phyloP scores from a whole-genome alignment of 768 basidiomycete genomes.

The Guyanaporus albipodus region DNA sequence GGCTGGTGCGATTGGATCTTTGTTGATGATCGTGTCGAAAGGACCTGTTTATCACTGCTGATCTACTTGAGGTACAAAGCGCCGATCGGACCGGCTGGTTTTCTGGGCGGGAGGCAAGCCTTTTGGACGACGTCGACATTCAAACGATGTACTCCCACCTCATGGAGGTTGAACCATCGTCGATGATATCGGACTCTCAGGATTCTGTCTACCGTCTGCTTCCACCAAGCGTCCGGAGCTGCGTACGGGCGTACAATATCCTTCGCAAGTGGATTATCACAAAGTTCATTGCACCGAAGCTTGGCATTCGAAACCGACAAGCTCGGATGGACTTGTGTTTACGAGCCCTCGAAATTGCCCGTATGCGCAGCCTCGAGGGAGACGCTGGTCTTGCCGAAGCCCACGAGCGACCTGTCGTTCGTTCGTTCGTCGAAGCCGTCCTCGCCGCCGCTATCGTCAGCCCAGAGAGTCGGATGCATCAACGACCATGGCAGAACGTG shows the following conservation, averaged over 20 bases:
- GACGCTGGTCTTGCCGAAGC: conserved; percentile 32
- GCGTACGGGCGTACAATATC: conserved; percentile 70
- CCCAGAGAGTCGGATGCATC: conserved; percentile 73
- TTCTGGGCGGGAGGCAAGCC: conserved; percentile 46
- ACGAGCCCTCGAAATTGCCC: conserved; percentile 69
- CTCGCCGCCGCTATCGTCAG: conserved; percentile 73
- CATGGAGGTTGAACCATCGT: conserved; percentile 67
- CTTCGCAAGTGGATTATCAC: conserved; percentile 77
- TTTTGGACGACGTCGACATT: conserved; percentile 65
- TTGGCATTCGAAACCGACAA: conserved; percentile 64
- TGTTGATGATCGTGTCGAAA: conserved; percentile 26
- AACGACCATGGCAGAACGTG: conserved; percentile 74
- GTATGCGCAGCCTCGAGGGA: conserved; percentile 52
- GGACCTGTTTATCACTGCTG: conserved; percentile 76
- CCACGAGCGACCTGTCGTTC: conserved; percentile 58
- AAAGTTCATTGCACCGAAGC: conserved; percentile 58
- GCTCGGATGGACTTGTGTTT: conserved; percentile 70
- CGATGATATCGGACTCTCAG: conserved; percentile 66
- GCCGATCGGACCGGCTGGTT: conserved; percentile 83
- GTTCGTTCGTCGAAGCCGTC: conserved; percentile 79
- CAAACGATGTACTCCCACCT: conserved; percentile 76
- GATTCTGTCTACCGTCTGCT: conserved; percentile 71
- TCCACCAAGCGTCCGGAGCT: conserved; percentile 71
- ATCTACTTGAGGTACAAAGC: conserved; percentile 77
- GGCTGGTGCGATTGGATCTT: not conserved